Percentiles rank a stretch among this genome's conserved stretches.
Conservation (phyloP, 1,139 yeast genomes). For the Debaryomyces coudertii region DNA sequence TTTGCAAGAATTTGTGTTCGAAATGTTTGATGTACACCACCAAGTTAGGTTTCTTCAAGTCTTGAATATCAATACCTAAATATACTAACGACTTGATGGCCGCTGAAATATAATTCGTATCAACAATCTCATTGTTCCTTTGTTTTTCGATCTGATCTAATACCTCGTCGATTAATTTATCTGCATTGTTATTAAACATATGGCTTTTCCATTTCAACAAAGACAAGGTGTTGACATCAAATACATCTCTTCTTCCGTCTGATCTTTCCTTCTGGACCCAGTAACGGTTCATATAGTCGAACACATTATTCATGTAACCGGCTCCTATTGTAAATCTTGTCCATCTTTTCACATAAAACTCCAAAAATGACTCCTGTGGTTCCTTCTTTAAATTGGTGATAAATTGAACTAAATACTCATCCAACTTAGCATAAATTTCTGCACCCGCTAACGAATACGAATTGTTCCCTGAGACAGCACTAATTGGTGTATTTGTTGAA, state of each 20-base stretch:
- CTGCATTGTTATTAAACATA: slow-evolving; percentile 71
- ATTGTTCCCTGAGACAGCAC: slow-evolving; percentile 27
- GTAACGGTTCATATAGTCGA: slow-evolving; percentile 93
- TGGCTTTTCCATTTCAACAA: slow-evolving; percentile 85
- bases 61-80: slow-evolving; percentile 77
- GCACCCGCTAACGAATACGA: slow-evolving; percentile 74
- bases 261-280: slow-evolving; percentile 98
- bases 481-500: slow-evolving; percentile 17
- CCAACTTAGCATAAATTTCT: slow-evolving; percentile 78
- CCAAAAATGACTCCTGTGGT: slow-evolving; percentile 70
- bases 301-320: slow-evolving; percentile 86
- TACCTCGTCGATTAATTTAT: slow-evolving; percentile 66
- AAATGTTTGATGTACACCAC: slow-evolving; percentile 80
- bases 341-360: slow-evolving; percentile 88
- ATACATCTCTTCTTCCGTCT: slow-evolving; percentile 90
- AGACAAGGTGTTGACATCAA: slow-evolving; percentile 88
- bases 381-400: slow-evolving; percentile 53
- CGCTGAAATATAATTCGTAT: slow-evolving; percentile 65
- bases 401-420: slow-evolving; percentile 65
- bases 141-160: slow-evolving; percentile 76
- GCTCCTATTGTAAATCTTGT: slow-evolving; percentile 90
- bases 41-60: slow-evolving; percentile 81
- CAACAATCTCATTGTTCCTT: slow-evolving; percentile 77
- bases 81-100: slow-evolving; percentile 84
- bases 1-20: slow-evolving; percentile 73